These are phyloP conservation scores for Furculomyces boomerangus DNA, from an alignment of 371 early-diverging fungal species.

Conservation along the genomic window DNA sequence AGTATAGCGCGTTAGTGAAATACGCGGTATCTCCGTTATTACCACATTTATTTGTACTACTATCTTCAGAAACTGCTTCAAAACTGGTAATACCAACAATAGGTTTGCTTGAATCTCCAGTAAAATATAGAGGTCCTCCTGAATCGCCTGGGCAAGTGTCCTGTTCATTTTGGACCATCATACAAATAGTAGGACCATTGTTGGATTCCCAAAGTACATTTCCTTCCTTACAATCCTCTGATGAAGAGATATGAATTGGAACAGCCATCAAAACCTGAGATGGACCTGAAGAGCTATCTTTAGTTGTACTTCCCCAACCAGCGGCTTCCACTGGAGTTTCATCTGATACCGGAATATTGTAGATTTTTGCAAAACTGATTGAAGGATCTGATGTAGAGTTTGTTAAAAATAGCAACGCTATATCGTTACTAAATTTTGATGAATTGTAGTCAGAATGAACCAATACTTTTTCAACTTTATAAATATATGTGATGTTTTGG, in stretches of 20 bases:
- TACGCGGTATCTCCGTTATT: not conserved
- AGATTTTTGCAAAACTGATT: conserved; percentile 4
- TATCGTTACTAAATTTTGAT: not conserved
- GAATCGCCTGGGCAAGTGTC: conserved; percentile 30
- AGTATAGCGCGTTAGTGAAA: not conserved
- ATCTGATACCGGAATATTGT: conserved; percentile 4
- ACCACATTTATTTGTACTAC: not conserved
- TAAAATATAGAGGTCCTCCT: conserved; percentile 25
- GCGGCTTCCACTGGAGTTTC: not conserved
- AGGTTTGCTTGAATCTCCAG: conserved; percentile 8
- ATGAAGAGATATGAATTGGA: not conserved
- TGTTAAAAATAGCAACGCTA: not conserved
- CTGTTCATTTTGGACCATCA: conserved; percentile 16
- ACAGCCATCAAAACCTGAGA: not conserved
- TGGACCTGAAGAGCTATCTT: not conserved
- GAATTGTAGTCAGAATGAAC: not conserved
- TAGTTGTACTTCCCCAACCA: not conserved
- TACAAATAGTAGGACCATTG: conserved; percentile 17
- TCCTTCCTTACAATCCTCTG: not conserved
- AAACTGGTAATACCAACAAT: conserved; percentile 23
- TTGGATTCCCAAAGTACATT: not conserved
- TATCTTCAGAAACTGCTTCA: not conserved
- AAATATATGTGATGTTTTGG: not conserved
- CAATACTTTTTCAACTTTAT: not conserved
- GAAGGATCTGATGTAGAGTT: not conserved